Conservation (phyloP, 352 stramenopile species). For the Pythium chondricola region DNA sequence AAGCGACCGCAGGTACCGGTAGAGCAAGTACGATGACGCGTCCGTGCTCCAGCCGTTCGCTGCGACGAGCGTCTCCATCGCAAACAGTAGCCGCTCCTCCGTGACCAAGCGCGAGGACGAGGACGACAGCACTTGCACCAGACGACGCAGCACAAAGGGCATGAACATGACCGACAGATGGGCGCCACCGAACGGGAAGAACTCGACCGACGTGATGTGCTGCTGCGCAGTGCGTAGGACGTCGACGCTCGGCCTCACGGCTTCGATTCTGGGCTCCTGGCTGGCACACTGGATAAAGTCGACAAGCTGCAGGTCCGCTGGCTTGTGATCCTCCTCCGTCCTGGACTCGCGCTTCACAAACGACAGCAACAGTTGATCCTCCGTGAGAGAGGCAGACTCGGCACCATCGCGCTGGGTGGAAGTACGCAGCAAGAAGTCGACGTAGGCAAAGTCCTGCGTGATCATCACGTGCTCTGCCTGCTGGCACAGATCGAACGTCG, state of each 20-base stretch:
- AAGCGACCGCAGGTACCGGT: slow-evolving; percentile 48
- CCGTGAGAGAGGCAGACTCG: not conserved
- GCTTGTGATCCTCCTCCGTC: not conserved
- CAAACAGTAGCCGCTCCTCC: slow-evolving; percentile 46
- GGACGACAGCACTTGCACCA: slow-evolving; percentile 35
- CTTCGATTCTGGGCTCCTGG: slow-evolving; percentile 6
- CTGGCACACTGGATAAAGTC: slow-evolving; percentile 14
- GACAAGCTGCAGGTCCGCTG: slow-evolving; percentile 10
- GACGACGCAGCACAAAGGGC: slow-evolving; percentile 50
- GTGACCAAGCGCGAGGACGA: slow-evolving; percentile 31
- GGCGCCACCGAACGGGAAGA: slow-evolving; percentile 29
- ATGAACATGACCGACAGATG: slow-evolving; percentile 29
- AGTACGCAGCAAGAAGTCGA: slow-evolving; percentile 45
- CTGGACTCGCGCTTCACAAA: not conserved
- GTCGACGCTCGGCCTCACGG: slow-evolving; percentile 3
- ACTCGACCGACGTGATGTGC: slow-evolving; percentile 43
- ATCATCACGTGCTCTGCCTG: slow-evolving; percentile 41
- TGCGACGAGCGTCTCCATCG: slow-evolving; percentile 50
- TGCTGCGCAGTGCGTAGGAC: slow-evolving; percentile 35
- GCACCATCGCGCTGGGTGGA: slow-evolving; percentile 5
- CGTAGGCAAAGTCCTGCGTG: slow-evolving; percentile 50
- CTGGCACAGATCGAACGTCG: slow-evolving; percentile 59
- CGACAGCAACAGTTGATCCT: slow-evolving; percentile 15
- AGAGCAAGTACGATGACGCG: slow-evolving; percentile 31
- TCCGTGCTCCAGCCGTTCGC: slow-evolving; percentile 2